Evolutionary conservation across 495 filamentous ascomycete genomes (phyloP).

Genomic region (Astrothelium macrocarpum): DNA sequence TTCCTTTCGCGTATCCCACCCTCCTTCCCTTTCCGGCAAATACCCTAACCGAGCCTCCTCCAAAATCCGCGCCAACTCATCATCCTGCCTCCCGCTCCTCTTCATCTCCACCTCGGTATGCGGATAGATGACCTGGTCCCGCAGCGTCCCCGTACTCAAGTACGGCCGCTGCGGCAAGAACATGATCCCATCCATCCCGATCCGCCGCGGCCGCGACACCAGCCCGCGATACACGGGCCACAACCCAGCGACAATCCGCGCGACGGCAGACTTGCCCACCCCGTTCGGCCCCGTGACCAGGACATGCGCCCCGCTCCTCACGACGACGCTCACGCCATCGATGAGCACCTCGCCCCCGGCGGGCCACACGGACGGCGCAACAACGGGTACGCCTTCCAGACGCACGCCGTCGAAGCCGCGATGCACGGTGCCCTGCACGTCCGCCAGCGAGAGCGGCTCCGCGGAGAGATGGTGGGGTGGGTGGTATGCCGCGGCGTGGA

Average conservation of each 20-base stretch:
- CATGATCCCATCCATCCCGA: conserved; percentile 89
- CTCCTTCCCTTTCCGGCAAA: conserved; percentile 81
- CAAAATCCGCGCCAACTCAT: conserved; percentile 62
- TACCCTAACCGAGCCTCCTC: conserved; percentile 81
- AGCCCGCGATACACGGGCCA: conserved; percentile 95
- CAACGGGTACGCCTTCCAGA: conserved; percentile 86
- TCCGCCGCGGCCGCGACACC: conserved; percentile 69
- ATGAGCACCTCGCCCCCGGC: conserved; percentile 85
- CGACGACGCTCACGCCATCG: conserved; percentile 74
- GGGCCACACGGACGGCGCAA: conserved; percentile 75
- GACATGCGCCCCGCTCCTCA: conserved; percentile 83
- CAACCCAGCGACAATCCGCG: conserved; percentile 81
- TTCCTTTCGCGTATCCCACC: conserved; percentile 92
- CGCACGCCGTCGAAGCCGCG: conserved; percentile 91
- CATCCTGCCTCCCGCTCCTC: conserved; percentile 63
- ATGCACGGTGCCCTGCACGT: conserved; percentile 86
- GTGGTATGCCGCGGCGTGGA: conserved; percentile 82
- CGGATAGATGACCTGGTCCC: conserved; percentile 97
- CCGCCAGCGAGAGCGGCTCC: conserved; percentile 78
- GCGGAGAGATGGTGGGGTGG: conserved; percentile 52
- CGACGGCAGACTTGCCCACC: conserved; percentile 83
- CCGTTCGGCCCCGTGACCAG: conserved; percentile 94
- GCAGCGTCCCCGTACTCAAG: conserved; percentile 83
- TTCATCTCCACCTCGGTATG: conserved; percentile 92
- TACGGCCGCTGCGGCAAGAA: conserved; percentile 94